These are phyloP conservation scores for Sanguinoderma infundibulare DNA, from an alignment of 1,284 basidiomycete genomes.

Conservation along the genomic window DNA sequence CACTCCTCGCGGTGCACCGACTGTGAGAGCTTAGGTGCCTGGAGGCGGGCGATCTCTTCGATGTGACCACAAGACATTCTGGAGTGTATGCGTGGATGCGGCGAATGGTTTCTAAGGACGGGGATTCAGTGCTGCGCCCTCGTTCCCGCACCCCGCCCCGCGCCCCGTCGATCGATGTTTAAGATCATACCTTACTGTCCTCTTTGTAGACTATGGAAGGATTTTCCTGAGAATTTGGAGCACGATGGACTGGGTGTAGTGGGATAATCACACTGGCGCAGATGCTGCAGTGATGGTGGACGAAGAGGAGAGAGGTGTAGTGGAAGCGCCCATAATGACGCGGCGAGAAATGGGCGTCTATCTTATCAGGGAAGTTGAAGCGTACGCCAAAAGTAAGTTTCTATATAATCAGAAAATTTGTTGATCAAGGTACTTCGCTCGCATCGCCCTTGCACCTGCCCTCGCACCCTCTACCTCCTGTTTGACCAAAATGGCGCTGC, in stretches of 20 bases:
- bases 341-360: too few relatives aligned
- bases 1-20: slow-evolving; percentile 87
- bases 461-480: not conserved
- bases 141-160: not conserved
- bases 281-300: too few relatives aligned
- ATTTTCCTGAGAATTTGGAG: not conserved
- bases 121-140: slow-evolving; percentile 1
- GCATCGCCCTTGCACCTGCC: not conserved
- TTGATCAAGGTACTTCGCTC: too few relatives aligned
- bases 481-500: slow-evolving; percentile 31
- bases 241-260: not conserved
- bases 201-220: not conserved
- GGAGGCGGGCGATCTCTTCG: slow-evolving; percentile 42
- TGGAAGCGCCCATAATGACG: too few relatives aligned
- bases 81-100: too few relatives aligned
- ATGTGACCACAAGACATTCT: slow-evolving; percentile 38
- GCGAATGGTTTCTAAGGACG: not conserved
- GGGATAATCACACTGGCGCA: not conserved
- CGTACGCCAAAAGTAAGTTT: too few relatives aligned
- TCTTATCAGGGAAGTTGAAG: too few relatives aligned
- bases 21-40: slow-evolving; percentile 48
- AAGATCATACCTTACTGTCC: slow-evolving; percentile 17
- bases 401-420: not conserved
- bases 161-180: slow-evolving; percentile 12
- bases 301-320: too few relatives aligned